A percentile compares a stretch with the other conserved stretches of the same genome.
Evolutionary conservation across 2,329 filamentous ascomycete species (phyloP).

Genomic region (Penicillium sp.): DNA sequence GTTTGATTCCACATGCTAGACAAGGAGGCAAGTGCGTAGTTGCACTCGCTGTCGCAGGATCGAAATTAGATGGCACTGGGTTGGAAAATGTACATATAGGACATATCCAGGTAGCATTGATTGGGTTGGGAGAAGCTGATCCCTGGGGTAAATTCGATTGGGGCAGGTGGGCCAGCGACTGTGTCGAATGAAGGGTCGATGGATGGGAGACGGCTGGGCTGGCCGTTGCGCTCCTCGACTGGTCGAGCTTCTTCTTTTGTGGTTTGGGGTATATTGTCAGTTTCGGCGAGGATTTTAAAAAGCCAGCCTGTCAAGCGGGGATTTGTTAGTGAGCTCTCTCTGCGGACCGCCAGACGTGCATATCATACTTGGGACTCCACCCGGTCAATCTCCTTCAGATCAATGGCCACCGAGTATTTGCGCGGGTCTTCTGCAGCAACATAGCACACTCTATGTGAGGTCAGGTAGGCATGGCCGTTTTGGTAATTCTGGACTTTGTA

Average conservation of each 20-base stretch:
- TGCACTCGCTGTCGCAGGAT: constrained; percentile 75
- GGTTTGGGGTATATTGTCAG: constrained; percentile 86
- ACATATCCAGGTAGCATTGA: constrained; percentile 85
- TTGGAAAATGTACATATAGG: constrained; percentile 96
- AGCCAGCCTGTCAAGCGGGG: constrained; percentile 65
- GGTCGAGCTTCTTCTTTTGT: constrained; percentile 61
- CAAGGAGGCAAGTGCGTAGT: constrained; percentile 84
- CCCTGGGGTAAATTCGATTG: constrained; percentile 36
- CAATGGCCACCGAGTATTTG: constrained; percentile 79
- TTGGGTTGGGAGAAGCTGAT: constrained; percentile 38
- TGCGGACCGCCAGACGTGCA: constrained; percentile 2
- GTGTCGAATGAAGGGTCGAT: constrained; percentile 36
- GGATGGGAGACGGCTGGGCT: constrained; percentile 29
- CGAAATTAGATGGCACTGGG: constrained; percentile 89
- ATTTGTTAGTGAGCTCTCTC: constrained; percentile 14
- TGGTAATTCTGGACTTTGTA: constrained; percentile 93
- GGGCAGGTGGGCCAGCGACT: constrained; percentile 34
- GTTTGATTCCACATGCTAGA: constrained; percentile 90
- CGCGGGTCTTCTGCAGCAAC: constrained; percentile 86
- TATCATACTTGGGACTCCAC: constrained; percentile 77
- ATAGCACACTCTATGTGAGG: constrained; percentile 93
- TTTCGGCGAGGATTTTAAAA: constrained; percentile 93
- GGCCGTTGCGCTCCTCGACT: constrained; percentile 56
- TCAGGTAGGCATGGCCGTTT: constrained; percentile 94
- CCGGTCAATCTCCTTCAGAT: constrained; percentile 87